Evolutionary conservation across 164 flowering plant species (phyloP).

Genomic region (Macadamia tetraphylla): DNA sequence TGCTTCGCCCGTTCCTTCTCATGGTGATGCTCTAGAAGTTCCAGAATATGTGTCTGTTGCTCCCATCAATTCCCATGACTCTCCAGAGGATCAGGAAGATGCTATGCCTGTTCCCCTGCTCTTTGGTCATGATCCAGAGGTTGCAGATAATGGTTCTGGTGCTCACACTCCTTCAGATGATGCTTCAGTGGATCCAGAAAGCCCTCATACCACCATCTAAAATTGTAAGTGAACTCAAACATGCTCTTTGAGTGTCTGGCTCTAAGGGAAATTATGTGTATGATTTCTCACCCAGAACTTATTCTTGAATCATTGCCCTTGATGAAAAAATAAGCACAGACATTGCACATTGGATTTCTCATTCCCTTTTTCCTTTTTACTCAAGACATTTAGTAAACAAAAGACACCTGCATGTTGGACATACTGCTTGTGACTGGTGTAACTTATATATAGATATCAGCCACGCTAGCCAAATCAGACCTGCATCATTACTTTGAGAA

Average conservation of each 20-base stretch:
- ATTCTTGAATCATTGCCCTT: too few species aligned
- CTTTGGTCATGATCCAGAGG: constrained; percentile 10
- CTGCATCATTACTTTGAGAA: too few species aligned
- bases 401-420: too few species aligned
- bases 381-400: too few species aligned
- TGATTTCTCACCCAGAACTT: too few species aligned
- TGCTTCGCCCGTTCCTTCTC: background rate
- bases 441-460: too few species aligned
- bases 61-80: constrained; percentile 1
- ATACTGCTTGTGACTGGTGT: too few species aligned
- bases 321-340: too few species aligned
- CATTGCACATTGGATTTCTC: too few species aligned
- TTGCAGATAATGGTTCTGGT: background rate
- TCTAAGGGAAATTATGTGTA: too few species aligned
- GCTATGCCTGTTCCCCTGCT: constrained; percentile 3
- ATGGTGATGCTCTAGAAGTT: constrained; percentile 13
- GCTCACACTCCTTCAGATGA: constrained; percentile 1
- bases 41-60: background rate
- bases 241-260: background rate
- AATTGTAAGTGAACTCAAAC: background rate
- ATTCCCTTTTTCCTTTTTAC: too few species aligned
- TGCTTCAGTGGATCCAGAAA: constrained; percentile 11
- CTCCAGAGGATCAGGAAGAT: constrained; percentile 14
- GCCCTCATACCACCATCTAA: constrained; percentile 6
- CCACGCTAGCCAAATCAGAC: too few species aligned